Evolutionary conservation across 1,139 yeast genomes (phyloP), one percentile per base, ranked within the genome.

Genomic region (Zygosaccharomyces pseudobailii): DNA sequence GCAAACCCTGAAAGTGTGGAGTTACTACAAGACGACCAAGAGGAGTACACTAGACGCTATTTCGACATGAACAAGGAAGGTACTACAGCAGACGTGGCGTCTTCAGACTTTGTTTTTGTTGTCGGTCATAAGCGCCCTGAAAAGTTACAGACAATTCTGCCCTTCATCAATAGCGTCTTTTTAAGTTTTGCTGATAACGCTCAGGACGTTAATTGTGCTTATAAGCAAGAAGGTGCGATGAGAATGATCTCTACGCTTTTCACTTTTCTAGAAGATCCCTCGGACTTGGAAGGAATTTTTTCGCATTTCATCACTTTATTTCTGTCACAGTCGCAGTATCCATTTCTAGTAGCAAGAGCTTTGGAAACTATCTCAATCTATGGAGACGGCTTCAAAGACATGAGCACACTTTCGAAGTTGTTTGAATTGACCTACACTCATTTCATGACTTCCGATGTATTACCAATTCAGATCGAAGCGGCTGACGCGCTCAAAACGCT

Each of bases 401-500:
- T 73, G 50, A 72, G 75, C 28, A 76, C 80, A 36, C 64, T 87
- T 37, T 76, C 82, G 9, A 67, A 70, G 31, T 70, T 87, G 17
- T 89, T 84, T 65, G 81, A 84, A 53, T 84, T 87, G 39, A 65
- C 69, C n/a, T 69, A 67, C 44, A 56, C 57, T 6, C 65, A 65
- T 46, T 67, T 70, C 49, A 55, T 67, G 48, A 62, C 59, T 42
- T 62, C 67, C 27, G 58, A 56, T 6, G 71, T 78, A 51, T 70
- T 92, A 49, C 95, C 96, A 1, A 82, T 90, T 7, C 87, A 84
- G 63, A 80, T 92, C 46, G 92, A 88, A 64, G 89, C 92, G 28
- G 90, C 96, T 0, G 78, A 89, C 59, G 94, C 96, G 0, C 75
- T 92, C 48, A 96, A 88, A 67, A 82, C 95, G 3, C 78, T 85